A percentile compares a stretch with the other conserved stretches of the same genome.
phyloP scores from a whole-genome alignment of 768 basidiomycete species.

The Rhodotorula graminis region DNA sequence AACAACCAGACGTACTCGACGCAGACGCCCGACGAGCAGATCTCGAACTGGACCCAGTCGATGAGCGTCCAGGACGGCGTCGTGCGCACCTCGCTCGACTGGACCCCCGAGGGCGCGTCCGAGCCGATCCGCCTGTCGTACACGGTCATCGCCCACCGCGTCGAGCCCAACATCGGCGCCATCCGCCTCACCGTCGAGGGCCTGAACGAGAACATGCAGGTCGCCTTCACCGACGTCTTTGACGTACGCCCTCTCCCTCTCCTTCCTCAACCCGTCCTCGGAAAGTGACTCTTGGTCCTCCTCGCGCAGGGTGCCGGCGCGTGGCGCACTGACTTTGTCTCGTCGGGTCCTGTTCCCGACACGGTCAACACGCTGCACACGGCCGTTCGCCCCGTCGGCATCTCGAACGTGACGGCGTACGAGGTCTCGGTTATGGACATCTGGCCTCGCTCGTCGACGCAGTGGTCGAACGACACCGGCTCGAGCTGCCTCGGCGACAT shows the following conservation, averaged over 20 bases:
- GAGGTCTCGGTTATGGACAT: constrained; percentile 14
- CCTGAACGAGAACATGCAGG: not conserved
- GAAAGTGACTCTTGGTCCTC: not conserved
- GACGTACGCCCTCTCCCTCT: constrained; percentile 14
- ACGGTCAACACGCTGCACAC: constrained; percentile 18
- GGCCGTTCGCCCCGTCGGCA: constrained; percentile 29
- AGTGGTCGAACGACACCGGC: constrained; percentile 3
- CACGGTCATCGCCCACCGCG: constrained; percentile 30
- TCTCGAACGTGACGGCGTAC: constrained; percentile 36
- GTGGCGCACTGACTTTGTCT: constrained; percentile 28
- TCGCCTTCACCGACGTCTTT: constrained; percentile 34
- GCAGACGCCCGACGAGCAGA: constrained; percentile 3
- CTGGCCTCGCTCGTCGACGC: not conserved
- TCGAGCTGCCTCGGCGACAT: not conserved
- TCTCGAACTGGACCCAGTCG: constrained; percentile 34
- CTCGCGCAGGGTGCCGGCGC: constrained; percentile 25
- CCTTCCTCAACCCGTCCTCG: not conserved
- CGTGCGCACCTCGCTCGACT: constrained; percentile 23
- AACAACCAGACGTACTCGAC: constrained; percentile 22
- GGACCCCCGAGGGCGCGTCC: not conserved
- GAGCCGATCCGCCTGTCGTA: constrained; percentile 7
- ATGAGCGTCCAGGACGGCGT: constrained; percentile 32
- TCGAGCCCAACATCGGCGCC: constrained; percentile 19
- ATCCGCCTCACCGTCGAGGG: constrained; percentile 21
- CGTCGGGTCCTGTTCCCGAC: constrained; percentile 5